Evolutionary conservation across 2,329 filamentous ascomycete genomes (phyloP).

Genomic region (Colletotrichum sp.): DNA sequence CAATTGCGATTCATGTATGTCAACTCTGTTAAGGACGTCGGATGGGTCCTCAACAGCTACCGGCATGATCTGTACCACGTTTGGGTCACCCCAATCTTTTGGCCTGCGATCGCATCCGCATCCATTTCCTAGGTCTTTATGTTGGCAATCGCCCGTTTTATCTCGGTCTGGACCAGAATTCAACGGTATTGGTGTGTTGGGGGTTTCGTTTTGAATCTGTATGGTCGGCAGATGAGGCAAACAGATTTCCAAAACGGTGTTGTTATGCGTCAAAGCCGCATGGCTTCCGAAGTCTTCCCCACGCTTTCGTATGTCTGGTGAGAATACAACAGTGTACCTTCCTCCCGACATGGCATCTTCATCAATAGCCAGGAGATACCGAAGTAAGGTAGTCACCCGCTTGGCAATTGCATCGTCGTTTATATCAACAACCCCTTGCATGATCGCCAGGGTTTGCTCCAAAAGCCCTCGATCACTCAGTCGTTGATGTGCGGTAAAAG

Average conservation of each 20-base stretch:
- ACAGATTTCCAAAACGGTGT: neutral
- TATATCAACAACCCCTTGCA: slow-evolving; percentile 30
- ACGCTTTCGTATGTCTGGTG: neutral
- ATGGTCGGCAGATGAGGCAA: slow-evolving; percentile 5
- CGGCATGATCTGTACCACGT: neutral
- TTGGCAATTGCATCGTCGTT: slow-evolving; percentile 35
- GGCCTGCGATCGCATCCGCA: neutral
- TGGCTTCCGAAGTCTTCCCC: neutral
- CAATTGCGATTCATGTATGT: neutral
- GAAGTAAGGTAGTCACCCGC: slow-evolving; percentile 33
- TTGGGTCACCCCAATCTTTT: neutral
- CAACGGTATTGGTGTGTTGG: neutral
- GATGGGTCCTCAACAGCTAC: neutral
- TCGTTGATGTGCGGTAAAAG: slow-evolving; percentile 42
- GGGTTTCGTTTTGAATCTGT: neutral
- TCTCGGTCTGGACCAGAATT: neutral
- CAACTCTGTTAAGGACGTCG: slow-evolving; percentile 17
- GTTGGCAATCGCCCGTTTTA: neutral
- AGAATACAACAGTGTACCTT: neutral
- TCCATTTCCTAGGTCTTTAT: neutral
- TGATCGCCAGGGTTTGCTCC: slow-evolving; percentile 38
- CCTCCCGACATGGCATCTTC: slow-evolving; percentile 25
- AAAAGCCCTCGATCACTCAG: slow-evolving; percentile 43
- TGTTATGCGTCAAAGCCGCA: neutral
- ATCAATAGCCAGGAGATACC: slow-evolving; percentile 36